Evolutionary conservation across 306 rosid species (phyloP), one percentile per base, ranked within the genome.

Genomic region (Medicago ruthenica): DNA sequence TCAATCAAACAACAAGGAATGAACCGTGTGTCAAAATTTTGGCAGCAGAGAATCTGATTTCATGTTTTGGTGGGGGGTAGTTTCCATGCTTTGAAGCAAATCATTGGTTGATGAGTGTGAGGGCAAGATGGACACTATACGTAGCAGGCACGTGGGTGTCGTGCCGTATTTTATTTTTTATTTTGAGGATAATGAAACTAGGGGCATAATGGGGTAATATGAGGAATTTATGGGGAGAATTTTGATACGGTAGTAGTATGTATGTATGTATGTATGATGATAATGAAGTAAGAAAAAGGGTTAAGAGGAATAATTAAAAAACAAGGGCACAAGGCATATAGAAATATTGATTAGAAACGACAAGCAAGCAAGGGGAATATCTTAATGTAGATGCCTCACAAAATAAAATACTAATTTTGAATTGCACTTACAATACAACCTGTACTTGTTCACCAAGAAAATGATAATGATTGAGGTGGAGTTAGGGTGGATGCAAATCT

Each of bases 351-450:
- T 75, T 76, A 73, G 82, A 74, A 73, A 86, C 87, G 90, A 81
- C 90, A 86, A 88, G 86, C 39, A 14, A 65, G 48, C 22, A 68
- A 68, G 40, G 79, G 76, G 89, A 87, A 87, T 86, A 87, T 89
- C 87, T 86, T 75, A 69, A 75, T 14, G 62, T 44, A 79, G 90
- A 91, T 81, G 83, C 85, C 42, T 75, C 69, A 86, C 47, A 20
- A 41, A 53, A 80, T 67, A 34, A 61, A 73, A 76, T 24, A 67
- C 9, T 27, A 27, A 27, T 16, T 69, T 27, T 17, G 18, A 54
- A 12, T 39, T 55, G 39, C 55, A 13, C 63, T 71, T 71, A 22
- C 37, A 57, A 20, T 57, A 57, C 78, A 81, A 73, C 81, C 57
- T 80, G 70, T 70, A 24, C 75, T 77, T 71, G 76, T 83, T 69